Base-by-base conservation (phyloP, 345 rosid genomes). In the Streptanthus diversifolius region DNA sequence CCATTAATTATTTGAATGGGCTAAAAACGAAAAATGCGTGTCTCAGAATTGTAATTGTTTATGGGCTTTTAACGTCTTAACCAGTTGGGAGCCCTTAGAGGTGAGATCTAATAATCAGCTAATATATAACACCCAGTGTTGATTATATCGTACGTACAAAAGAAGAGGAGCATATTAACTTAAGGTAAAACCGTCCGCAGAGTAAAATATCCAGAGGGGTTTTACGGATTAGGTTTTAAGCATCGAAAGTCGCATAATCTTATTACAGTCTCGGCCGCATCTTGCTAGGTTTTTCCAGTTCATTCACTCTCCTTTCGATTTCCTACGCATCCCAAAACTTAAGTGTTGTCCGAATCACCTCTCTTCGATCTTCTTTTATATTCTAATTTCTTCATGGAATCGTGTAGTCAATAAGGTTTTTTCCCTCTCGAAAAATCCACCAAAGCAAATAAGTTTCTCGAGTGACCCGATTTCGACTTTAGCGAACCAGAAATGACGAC, bases 401-500 rank as follows among this genome's bases (percentile, higher is more conserved):
- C 70, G 55, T 71, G 37, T 54, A 19, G 56, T 24, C 73, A 44
- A 14, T 65, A 67, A 67, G 49, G 37, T 52, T 67, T 66, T 56
- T 3, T 30, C 27, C 24, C 11, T 30, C 13, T n/a, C 36, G 18
- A 17, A 14, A 65, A 58, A 67, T 15, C 72, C 61, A 30, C 15
- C 47, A 18, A 12, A 19, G 22, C 41, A 48, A 40, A 24, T 7
- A 5, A 52, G 17, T 25, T 12, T 65, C 30, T 61, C 48, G 3
- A 15, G 71, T 35, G 37, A 39, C 36, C 1, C 19, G 49, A 33
- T 36, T 25, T 37, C 37, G 2, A 61, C 30, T 55, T 55, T 54
- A 9, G n/a, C 68, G 36, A 22, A 41, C 35, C 33, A 47, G 55
- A 72, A 7, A 93, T 95, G 99, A 82, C 99, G 60, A 85, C 89